Evolutionary conservation across 352 stramenopile genomes (phyloP).

Genomic region (Peronospora farinosa): DNA sequence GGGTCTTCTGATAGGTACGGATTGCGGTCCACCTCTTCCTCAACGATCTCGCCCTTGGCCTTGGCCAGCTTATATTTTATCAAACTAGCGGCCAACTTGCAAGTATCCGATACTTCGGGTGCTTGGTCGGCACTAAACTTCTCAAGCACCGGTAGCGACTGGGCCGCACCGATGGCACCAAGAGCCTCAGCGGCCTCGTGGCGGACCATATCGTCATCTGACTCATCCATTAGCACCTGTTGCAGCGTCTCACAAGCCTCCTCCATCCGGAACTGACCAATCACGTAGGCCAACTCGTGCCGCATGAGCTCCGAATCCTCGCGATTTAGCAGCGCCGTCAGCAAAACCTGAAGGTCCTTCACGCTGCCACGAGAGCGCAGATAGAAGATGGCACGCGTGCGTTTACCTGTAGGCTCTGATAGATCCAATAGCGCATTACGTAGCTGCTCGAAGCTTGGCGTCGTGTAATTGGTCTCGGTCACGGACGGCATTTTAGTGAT

Average conservation of each 20-base stretch:
- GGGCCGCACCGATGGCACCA: slow-evolving; percentile 89
- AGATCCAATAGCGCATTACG: slow-evolving; percentile 66
- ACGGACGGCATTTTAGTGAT: slow-evolving; percentile 19
- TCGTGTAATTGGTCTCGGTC: slow-evolving; percentile 21
- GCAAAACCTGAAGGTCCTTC: slow-evolving; percentile 71
- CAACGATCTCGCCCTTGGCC: slow-evolving; percentile 38
- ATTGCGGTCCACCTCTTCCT: slow-evolving; percentile 72
- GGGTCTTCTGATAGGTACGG: slow-evolving; percentile 95
- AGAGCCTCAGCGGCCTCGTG: slow-evolving; percentile 95
- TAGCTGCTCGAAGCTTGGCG: slow-evolving; percentile 58
- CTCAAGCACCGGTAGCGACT: slow-evolving; percentile 83
- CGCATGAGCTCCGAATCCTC: slow-evolving; percentile 91
- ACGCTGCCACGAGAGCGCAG: slow-evolving; percentile 75
- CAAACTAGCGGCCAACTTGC: slow-evolving; percentile 87
- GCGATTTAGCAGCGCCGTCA: slow-evolving; percentile 76
- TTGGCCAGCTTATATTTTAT: slow-evolving; percentile 88
- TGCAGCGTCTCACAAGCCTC: slow-evolving; percentile 73
- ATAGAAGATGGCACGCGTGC: slow-evolving; percentile 90
- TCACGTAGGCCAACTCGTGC: slow-evolving; percentile 97
- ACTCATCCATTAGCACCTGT: slow-evolving; percentile 72
- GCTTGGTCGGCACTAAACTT: slow-evolving; percentile 67
- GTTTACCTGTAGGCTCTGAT: slow-evolving; percentile 80
- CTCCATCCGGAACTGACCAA: slow-evolving; percentile 95
- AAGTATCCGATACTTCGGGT: slow-evolving; percentile 94
- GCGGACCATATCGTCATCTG: slow-evolving; percentile 89